These are phyloP conservation scores for Microdochium bolleyi DNA, from an alignment of 2,329 filamentous ascomycete genomes.

Conservation along the genomic window DNA sequence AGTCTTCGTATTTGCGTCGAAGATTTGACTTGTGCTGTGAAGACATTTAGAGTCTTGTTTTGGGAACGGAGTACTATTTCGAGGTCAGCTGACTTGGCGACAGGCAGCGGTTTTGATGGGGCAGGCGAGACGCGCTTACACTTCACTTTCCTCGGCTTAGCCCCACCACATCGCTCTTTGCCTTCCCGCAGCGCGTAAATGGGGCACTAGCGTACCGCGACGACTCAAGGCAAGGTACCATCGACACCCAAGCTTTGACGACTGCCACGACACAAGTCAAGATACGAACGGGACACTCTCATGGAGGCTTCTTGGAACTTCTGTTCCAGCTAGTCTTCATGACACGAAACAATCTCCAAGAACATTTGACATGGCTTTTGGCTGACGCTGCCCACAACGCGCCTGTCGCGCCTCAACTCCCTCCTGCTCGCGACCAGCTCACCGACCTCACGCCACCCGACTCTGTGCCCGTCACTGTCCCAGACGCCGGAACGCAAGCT, in stretches of 20 bases:
- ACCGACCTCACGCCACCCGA: constrained; percentile 13
- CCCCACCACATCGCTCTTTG: no score
- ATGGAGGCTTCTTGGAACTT: constrained; percentile 24
- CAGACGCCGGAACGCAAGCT: constrained; percentile 5
- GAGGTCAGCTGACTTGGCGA: not conserved
- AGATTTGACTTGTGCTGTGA: no score
- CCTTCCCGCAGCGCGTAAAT: no score
- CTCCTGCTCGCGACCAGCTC: constrained; percentile 16
- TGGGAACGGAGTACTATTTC: no score
- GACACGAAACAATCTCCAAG: constrained; percentile 53
- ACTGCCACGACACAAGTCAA: constrained; percentile 8
- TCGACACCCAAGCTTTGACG: not conserved
- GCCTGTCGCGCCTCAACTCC: constrained; percentile 28
- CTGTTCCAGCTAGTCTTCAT: constrained; percentile 39
- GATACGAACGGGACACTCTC: constrained; percentile 5
- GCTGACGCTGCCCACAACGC: constrained; percentile 34
- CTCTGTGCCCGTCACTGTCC: constrained; percentile 9
- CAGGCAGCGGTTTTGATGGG: not conserved
- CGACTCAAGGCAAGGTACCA: not conserved
- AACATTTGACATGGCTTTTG: constrained; percentile 51
- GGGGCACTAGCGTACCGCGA: no score
- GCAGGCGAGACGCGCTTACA: no score
- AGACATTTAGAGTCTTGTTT: no score
- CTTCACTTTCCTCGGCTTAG: no score
- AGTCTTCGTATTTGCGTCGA: no score